Conservation (phyloP, 345 rosid species). For the Adansonia digitata region DNA sequence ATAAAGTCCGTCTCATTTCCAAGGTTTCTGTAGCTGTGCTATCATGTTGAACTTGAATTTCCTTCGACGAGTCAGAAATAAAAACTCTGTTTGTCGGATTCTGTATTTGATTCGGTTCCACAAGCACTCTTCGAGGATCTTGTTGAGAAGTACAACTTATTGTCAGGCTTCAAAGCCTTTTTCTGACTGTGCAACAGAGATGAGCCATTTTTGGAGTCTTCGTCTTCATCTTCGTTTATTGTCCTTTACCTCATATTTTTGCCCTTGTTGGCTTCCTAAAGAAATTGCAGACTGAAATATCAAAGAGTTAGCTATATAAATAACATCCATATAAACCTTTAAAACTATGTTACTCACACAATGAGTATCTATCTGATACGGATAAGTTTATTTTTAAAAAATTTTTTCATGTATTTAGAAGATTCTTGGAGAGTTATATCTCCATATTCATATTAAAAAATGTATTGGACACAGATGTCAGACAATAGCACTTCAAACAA, state of each 20-base stretch:
- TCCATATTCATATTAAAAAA: no score
- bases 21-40: constrained; percentile 74
- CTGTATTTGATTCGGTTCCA: constrained; percentile 23
- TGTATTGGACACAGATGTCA: no score
- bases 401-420: no score
- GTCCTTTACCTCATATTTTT: constrained; percentile 73
- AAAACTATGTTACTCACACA: no score
- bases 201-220: constrained; percentile 35
- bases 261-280: constrained; percentile 60
- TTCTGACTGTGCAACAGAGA: constrained; percentile 47
- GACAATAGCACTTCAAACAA: no score
- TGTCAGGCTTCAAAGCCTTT: constrained; percentile 44
- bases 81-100: constrained; percentile 37
- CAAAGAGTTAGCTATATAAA: not conserved
- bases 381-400: no score
- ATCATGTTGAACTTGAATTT: constrained; percentile 82
- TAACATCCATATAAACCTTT: no score
- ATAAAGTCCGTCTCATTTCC: constrained; percentile 81
- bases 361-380: no score
- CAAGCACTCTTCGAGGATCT: constrained; percentile 46
- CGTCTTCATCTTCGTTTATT: constrained; percentile 41
- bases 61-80: constrained; percentile 81
- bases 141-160: constrained; percentile 64
- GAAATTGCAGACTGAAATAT: constrained; percentile 62
- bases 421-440: no score